Conservation (phyloP, 768 basidiomycete genomes). For the Amanita pallidorosea region DNA sequence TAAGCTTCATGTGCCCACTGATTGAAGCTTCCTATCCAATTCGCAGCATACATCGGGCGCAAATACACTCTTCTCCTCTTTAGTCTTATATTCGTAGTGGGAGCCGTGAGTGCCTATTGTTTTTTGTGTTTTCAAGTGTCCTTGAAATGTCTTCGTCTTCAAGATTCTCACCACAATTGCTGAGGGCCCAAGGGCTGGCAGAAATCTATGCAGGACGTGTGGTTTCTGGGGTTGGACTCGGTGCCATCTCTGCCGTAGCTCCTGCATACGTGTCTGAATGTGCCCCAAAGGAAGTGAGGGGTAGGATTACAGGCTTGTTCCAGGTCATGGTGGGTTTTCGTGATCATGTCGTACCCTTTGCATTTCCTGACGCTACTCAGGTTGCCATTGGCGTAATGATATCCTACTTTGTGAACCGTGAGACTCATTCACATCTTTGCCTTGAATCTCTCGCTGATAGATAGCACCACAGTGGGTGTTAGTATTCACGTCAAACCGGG, state of each 20-base stretch:
- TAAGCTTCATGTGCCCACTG: neutral
- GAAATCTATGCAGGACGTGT: constrained; percentile 79
- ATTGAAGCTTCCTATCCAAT: neutral
- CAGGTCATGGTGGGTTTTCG: constrained; percentile 57
- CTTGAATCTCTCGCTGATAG: neutral
- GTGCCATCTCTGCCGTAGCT: constrained; percentile 73
- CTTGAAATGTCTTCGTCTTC: neutral
- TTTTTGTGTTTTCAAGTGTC: neutral
- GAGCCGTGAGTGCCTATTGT: constrained; percentile 43
- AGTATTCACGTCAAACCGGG: constrained; percentile 38
- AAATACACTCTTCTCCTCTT: constrained; percentile 52
- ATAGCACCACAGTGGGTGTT: constrained; percentile 41
- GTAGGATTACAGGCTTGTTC: constrained; percentile 77
- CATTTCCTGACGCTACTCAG: constrained; percentile 12
- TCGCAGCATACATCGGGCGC: constrained; percentile 55
- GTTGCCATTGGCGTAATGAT: constrained; percentile 78
- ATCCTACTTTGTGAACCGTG: constrained; percentile 74
- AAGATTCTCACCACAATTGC: constrained; percentile 68
- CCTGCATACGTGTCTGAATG: constrained; percentile 86
- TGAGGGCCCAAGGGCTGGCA: constrained; percentile 34
- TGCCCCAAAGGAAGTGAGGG: constrained; percentile 77
- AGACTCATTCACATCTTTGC: constrained; percentile 15
- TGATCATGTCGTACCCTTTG: neutral
- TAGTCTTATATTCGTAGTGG: constrained; percentile 53
- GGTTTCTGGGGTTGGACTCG: constrained; percentile 71